phyloP scores from a whole-genome alignment of 306 rosid species.

The Acmispon strigosus region DNA sequence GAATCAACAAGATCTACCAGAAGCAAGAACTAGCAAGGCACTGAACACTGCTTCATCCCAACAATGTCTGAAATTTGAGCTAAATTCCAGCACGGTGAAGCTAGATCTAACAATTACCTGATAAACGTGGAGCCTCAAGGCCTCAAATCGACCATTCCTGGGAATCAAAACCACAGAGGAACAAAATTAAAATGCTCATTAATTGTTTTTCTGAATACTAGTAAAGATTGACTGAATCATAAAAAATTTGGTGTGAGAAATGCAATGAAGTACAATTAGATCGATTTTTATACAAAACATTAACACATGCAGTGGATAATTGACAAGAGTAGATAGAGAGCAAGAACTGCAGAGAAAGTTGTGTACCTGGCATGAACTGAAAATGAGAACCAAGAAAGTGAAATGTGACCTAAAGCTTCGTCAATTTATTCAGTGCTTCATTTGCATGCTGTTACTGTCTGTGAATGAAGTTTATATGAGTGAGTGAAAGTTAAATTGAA shows the following conservation, averaged over 20 bases:
- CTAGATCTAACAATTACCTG: slow-evolving; percentile 61
- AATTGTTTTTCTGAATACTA: neutral
- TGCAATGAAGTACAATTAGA: no score
- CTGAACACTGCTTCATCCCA: neutral
- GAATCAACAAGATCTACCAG: slow-evolving; percentile 27
- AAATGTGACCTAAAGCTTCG: slow-evolving; percentile 17
- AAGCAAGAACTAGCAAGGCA: neutral
- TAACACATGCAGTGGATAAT: neutral
- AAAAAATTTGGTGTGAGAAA: no score
- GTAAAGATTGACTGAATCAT: no score
- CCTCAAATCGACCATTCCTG: slow-evolving; percentile 44
- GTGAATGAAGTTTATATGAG: neutral
- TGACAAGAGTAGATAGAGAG: neutral
- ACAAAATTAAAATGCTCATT: neutral
- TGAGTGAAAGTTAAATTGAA: neutral
- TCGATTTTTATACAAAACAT: neutral
- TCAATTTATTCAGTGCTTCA: slow-evolving; percentile 6
- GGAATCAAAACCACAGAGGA: slow-evolving; percentile 12
- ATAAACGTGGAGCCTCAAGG: slow-evolving; percentile 27
- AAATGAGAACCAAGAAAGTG: slow-evolving; percentile 26
- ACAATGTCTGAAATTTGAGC: neutral
- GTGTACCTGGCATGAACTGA: slow-evolving; percentile 43
- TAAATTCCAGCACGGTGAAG: neutral
- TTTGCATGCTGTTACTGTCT: slow-evolving; percentile 1
- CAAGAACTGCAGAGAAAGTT: neutral